Evolutionary conservation across 2,329 filamentous ascomycete genomes (phyloP).

Genomic region (Penicillium frequentans): DNA sequence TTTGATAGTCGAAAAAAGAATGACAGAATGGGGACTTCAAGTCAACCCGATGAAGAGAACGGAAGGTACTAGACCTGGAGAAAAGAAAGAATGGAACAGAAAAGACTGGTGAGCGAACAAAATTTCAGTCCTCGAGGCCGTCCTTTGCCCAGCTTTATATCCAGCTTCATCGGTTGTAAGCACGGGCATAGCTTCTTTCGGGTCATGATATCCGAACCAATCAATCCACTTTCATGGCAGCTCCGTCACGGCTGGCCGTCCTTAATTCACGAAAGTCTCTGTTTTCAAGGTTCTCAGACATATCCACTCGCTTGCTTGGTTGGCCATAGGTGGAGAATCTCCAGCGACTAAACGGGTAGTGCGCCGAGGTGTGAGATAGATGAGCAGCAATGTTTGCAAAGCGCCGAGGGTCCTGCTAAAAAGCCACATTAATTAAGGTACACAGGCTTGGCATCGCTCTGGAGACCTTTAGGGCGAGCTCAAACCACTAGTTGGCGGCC

Average conservation of each 20-base stretch:
- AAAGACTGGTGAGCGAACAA: conserved; percentile 25
- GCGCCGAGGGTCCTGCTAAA: conserved; percentile 8
- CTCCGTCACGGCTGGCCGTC: conserved; percentile 11
- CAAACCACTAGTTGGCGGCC: conserved; percentile 16
- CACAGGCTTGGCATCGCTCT: neutral
- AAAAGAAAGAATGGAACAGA: conserved; percentile 30
- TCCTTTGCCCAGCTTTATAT: conserved; percentile 16
- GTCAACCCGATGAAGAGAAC: conserved; percentile 27
- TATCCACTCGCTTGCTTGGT: neutral
- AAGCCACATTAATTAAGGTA: conserved; percentile 17
- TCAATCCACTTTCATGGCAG: conserved; percentile 15
- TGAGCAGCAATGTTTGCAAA: conserved; percentile 21
- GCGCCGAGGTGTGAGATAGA: conserved; percentile 30
- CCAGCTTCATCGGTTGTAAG: conserved; percentile 1
- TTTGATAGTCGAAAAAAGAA: conserved; percentile 28
- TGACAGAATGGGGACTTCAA: conserved; percentile 35
- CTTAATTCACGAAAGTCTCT: conserved; percentile 14
- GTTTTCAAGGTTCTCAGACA: neutral
- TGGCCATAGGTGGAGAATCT: conserved; percentile 27
- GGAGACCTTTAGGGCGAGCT: neutral
- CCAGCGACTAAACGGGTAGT: conserved; percentile 15
- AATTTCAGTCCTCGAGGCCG: conserved; percentile 4
- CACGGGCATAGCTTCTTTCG: conserved; percentile 13
- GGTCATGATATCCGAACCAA: conserved; percentile 9
- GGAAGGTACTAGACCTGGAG: conserved; percentile 29